phyloP scores from a whole-genome alignment of 305 asterid species.

The Plantago coronopus region DNA sequence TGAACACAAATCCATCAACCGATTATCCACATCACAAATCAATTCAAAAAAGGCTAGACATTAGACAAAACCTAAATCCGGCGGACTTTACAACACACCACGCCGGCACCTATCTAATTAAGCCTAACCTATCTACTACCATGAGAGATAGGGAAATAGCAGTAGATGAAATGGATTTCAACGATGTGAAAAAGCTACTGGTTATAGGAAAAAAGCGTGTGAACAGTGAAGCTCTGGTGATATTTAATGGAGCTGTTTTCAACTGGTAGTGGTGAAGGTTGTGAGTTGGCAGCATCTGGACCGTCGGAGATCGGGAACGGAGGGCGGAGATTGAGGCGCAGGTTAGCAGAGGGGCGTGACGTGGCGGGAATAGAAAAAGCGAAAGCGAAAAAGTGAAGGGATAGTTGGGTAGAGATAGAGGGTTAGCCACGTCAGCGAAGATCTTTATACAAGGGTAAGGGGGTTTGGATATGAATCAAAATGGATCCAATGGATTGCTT shows the following conservation, averaged over 20 bases:
- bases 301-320: conserved; percentile 11
- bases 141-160: too few species aligned
- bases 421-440: conserved; percentile 33
- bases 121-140: neutral
- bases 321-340: conserved; percentile 39
- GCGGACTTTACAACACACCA: conserved; percentile 25
- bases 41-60: neutral
- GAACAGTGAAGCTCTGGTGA: conserved; percentile 7
- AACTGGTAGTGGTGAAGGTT: conserved; percentile 28
- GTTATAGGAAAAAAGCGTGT: conserved; percentile 3
- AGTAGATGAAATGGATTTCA: too few species aligned
- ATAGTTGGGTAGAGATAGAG: conserved; percentile 35
- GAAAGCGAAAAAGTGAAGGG: conserved; percentile 10
- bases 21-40: too few species aligned
- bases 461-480: conserved; percentile 14
- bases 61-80: conserved; percentile 26
- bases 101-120: conserved; percentile 7
- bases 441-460: conserved; percentile 19
- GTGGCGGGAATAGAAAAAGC: conserved; percentile 31
- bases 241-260: conserved; percentile 40
- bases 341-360: conserved; percentile 26
- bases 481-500: conserved; percentile 14
- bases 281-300: conserved; percentile 5
- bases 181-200: neutral
- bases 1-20: conserved; percentile 15